Conservation (phyloP, 2,329 filamentous ascomycete species). For the Mycosphaerelloides madeirae region DNA sequence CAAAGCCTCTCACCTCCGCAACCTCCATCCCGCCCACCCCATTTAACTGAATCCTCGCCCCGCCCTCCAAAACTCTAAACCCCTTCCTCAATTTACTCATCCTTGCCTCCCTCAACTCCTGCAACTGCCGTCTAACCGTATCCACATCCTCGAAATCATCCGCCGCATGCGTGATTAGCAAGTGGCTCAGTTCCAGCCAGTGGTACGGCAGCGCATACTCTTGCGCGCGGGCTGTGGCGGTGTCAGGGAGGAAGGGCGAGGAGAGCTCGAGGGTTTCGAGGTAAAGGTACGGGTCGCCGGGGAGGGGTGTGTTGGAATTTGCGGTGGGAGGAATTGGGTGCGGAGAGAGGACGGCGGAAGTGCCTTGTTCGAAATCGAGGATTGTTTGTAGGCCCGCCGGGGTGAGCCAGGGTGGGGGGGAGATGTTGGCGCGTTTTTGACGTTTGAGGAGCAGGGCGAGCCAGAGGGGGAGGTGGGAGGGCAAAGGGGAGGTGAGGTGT, state of each 20-base stretch:
- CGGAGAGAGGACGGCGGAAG: slow-evolving; percentile 68
- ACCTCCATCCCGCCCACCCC: slow-evolving; percentile 93
- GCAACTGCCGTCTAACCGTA: slow-evolving; percentile 66
- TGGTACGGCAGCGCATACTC: slow-evolving; percentile 79
- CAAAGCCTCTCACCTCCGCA: slow-evolving; percentile 77
- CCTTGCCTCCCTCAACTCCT: slow-evolving; percentile 80
- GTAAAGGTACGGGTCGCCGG: slow-evolving; percentile 26
- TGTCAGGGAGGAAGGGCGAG: slow-evolving; percentile 69
- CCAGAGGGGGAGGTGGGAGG: slow-evolving; percentile 80
- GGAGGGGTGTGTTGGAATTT: slow-evolving; percentile 31
- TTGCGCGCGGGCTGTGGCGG: slow-evolving; percentile 65
- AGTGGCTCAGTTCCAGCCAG: slow-evolving; percentile 87
- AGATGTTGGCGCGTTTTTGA: slow-evolving; percentile 87
- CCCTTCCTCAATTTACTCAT: slow-evolving; percentile 82
- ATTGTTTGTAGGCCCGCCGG: slow-evolving; percentile 70
- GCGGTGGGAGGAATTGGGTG: slow-evolving; percentile 62
- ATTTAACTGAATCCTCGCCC: slow-evolving; percentile 65
- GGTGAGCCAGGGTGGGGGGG: slow-evolving; percentile 84
- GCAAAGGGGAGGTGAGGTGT: slow-evolving; percentile 72
- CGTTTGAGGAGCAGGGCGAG: slow-evolving; percentile 91
- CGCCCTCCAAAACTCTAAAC: slow-evolving; percentile 65
- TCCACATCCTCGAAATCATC: slow-evolving; percentile 76
- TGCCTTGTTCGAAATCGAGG: slow-evolving; percentile 72
- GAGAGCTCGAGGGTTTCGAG: slow-evolving; percentile 27
- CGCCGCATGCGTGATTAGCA: slow-evolving; percentile 75